Conservation (phyloP, 257 asterid species). For the Oldenlandia corymbosa region DNA sequence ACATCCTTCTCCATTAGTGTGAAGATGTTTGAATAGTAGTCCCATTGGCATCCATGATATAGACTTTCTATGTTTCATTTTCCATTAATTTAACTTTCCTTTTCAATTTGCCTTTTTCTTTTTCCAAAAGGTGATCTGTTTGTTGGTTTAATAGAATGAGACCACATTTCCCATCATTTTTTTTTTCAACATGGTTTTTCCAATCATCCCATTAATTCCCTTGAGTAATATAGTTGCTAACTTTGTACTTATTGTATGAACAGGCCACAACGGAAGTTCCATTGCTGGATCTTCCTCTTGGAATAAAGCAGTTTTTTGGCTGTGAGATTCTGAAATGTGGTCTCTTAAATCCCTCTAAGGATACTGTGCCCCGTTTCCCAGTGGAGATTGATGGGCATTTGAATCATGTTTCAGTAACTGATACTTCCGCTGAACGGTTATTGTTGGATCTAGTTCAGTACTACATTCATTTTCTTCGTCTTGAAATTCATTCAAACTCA, state of each 20-base stretch:
- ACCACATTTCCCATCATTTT: not conserved
- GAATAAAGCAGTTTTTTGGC: conserved; percentile 68
- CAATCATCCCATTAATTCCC: not conserved
- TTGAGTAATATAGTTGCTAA: not conserved
- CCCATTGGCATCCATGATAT: not conserved
- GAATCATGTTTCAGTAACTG: conserved; percentile 44
- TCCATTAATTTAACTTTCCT: too few relatives aligned
- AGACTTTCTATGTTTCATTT: too few relatives aligned
- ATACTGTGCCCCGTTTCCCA: conserved; percentile 53
- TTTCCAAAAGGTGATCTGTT: too few relatives aligned
- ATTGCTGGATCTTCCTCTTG: conserved; percentile 49
- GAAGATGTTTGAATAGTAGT: not conserved
- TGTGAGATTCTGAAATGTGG: conserved; percentile 35
- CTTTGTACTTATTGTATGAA: conserved; percentile 7
- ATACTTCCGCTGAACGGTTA: conserved; percentile 52
- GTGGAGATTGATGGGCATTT: conserved; percentile 67
- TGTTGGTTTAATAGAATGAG: too few relatives aligned
- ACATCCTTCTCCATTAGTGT: not conserved
- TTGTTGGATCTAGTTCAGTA: conserved; percentile 70
- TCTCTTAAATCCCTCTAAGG: conserved; percentile 36
- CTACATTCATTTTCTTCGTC: conserved; percentile 58
- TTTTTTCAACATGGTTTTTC: not conserved
- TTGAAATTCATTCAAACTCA: conserved; percentile 41
- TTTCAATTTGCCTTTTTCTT: too few relatives aligned
- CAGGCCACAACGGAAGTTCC: conserved; percentile 93